Base-by-base conservation (phyloP, 495 filamentous ascomycete species). In the Ramalina intermedia region DNA sequence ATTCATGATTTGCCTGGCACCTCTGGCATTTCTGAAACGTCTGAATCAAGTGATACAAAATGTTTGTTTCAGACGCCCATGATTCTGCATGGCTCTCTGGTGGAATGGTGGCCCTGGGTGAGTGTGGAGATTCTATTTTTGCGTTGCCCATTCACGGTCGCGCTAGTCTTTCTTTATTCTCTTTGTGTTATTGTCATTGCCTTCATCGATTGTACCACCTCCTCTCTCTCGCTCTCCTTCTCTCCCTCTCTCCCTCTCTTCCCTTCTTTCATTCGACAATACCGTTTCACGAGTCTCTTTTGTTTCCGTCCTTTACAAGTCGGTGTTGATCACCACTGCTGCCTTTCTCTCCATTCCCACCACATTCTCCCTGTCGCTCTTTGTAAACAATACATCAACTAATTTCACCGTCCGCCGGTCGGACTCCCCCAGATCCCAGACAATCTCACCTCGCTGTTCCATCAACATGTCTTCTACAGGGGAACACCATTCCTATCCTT, bases 401-500 rank as follows among this genome's bases (percentile, higher is more conserved):
- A 42, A 44, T 47, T 43, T 42, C 14, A 53, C 17, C 37, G 21
- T 63, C 65, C 61, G 46, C 63, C 59, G 62, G 65, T 45, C 57
- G 63, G 59, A 58, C 27, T 52, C 49, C 60, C 46, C 18, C n/a
- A 29, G 44, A 52, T 59, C 46, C 18, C n/a, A 29, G 44, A 52
- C 47, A 24, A 51, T 21, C n/a, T 41, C 43, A 54, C 41, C 49
- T n/a, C 39, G 49, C 45, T 50, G 42, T 33, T 44, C 35, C 46
- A 50, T 8, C 55, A 60, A 20, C 40, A 67, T 67, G 64, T 61
- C 69, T 58, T 66, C 64, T 36, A 59, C 54, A 56, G 49, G 42
- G 37, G 56, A 63, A 39, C 57, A 52, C 49, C 55, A 55, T 51
- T 33, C 37, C 38, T 49, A 55, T 33, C 37, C 53, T 53, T 68